A percentile compares a stretch with the other conserved stretches of the same genome.
phyloP scores from a whole-genome alignment of 2,329 filamentous ascomycete species.

The Fusarium nodosum region DNA sequence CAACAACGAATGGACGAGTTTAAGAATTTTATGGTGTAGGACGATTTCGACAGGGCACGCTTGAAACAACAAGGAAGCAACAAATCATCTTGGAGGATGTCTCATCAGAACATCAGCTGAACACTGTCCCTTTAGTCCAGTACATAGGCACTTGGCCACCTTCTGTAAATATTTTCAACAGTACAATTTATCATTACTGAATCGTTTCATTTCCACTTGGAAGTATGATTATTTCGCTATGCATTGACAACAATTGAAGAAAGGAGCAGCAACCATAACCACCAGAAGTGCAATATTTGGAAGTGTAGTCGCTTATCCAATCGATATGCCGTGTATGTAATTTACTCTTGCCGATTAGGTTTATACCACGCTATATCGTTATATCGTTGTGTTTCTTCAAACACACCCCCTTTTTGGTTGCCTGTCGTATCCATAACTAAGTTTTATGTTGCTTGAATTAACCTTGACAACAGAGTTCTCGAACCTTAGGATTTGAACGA shows the following conservation, averaged over 20 bases:
- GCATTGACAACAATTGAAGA: too few species aligned
- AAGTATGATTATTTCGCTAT: too few species aligned
- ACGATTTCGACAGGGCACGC: rapidly evolving
- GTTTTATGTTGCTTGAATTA: neutral
- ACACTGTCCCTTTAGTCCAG: neutral
- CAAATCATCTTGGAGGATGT: neutral
- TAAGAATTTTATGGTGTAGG: rapidly evolving
- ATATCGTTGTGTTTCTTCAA: neutral
- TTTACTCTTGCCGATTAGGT: neutral
- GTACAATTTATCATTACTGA: too few species aligned
- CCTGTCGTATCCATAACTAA: too few species aligned
- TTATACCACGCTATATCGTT: rapidly evolving
- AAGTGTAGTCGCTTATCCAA: too few species aligned
- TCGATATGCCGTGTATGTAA: too few species aligned
- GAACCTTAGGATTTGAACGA: constrained; percentile 12
- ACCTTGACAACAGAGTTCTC: too few species aligned
- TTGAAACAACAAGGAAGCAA: too few species aligned
- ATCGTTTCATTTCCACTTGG: neutral
- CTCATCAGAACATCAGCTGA: rapidly evolving
- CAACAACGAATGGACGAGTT: rapidly evolving
- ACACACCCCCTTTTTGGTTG: neutral
- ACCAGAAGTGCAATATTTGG: too few species aligned
- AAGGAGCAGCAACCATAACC: too few species aligned
- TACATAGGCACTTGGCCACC: neutral
- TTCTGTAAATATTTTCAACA: constrained; percentile 4